Evolutionary conservation across 495 filamentous ascomycete genomes (phyloP).

Genomic region (Penicillium fimorum): DNA sequence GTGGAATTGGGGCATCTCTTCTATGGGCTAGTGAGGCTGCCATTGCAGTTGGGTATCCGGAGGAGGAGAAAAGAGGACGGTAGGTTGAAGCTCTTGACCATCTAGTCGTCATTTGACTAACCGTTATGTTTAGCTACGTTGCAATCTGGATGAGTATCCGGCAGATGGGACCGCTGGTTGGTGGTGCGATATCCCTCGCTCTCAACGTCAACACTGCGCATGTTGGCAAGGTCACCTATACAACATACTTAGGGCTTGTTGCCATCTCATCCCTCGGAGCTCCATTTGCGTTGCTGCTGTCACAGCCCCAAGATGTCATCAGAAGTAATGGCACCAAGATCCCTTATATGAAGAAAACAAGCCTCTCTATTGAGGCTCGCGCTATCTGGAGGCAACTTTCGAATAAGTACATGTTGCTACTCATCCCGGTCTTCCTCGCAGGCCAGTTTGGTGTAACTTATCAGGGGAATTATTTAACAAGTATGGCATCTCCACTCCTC

Average conservation of each 20-base stretch:
- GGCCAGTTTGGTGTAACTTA: conserved; percentile 57
- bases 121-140: conserved; percentile 25
- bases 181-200: conserved; percentile 54
- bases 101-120: neutral
- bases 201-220: conserved; percentile 47
- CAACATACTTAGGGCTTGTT: conserved; percentile 55
- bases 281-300: conserved; percentile 51
- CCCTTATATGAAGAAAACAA: conserved; percentile 42
- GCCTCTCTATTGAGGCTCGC: conserved; percentile 40
- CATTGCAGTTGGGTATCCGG: conserved; percentile 56
- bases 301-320: conserved; percentile 55
- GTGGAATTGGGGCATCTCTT: conserved; percentile 51
- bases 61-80: conserved; percentile 52
- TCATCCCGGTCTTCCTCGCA: conserved; percentile 55
- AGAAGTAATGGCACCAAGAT: conserved; percentile 45
- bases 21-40: conserved; percentile 60
- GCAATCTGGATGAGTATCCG: conserved; percentile 59
- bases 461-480: conserved; percentile 55
- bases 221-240: conserved; percentile 54
- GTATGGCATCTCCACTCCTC: neutral
- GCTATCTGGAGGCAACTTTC: conserved; percentile 48
- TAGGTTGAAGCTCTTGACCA: conserved; percentile 6
- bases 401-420: conserved; percentile 48
- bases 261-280: conserved; percentile 52
- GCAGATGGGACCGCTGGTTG: conserved; percentile 55